Evolutionary conservation across 2,329 filamentous ascomycete genomes (phyloP).

Genomic region (Graphiopsis chlorocephala): DNA sequence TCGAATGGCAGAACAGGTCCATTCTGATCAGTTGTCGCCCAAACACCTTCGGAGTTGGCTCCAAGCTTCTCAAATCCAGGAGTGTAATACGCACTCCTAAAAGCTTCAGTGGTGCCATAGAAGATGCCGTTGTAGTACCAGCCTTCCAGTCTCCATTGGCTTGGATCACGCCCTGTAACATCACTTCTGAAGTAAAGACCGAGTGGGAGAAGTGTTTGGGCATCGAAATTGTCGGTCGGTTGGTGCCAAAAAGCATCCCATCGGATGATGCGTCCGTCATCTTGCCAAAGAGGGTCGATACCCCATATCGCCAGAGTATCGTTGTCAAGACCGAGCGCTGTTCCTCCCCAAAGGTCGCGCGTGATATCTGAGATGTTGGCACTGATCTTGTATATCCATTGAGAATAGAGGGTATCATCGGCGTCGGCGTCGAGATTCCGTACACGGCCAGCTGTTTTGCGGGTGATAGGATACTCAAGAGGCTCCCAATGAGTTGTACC

Average conservation of each 20-base stretch:
- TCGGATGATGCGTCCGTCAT: constrained; percentile 36
- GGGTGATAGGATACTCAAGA: constrained; percentile 44
- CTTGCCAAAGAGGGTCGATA: constrained; percentile 42
- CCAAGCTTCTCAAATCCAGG: background rate
- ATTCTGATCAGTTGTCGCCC: constrained; percentile 46
- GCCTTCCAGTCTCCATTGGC: constrained; percentile 48
- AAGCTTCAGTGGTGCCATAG: constrained; percentile 46
- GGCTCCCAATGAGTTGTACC: constrained; percentile 36
- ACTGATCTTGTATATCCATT: constrained; percentile 28
- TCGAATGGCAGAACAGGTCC: constrained; percentile 45
- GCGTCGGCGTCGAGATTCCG: constrained; percentile 33
- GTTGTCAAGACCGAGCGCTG: constrained; percentile 37
- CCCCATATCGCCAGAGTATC: constrained; percentile 34
- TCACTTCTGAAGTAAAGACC: constrained; percentile 47
- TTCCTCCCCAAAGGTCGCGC: constrained; percentile 44
- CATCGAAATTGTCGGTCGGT: constrained; percentile 43
- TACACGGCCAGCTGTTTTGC: constrained; percentile 31
- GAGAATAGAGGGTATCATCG: constrained; percentile 25
- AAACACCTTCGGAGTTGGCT: constrained; percentile 49
- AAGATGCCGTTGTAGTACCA: constrained; percentile 56
- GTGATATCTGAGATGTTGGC: constrained; percentile 43
- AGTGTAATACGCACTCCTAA: constrained; percentile 44
- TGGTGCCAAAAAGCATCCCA: constrained; percentile 47
- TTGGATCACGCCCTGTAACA: constrained; percentile 49
- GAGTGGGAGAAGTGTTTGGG: constrained; percentile 45